Evolutionary conservation across 2,329 filamentous ascomycete species (phyloP), one percentile per base, ranked within the genome.

Genomic region (Botryotinia globosa): DNA sequence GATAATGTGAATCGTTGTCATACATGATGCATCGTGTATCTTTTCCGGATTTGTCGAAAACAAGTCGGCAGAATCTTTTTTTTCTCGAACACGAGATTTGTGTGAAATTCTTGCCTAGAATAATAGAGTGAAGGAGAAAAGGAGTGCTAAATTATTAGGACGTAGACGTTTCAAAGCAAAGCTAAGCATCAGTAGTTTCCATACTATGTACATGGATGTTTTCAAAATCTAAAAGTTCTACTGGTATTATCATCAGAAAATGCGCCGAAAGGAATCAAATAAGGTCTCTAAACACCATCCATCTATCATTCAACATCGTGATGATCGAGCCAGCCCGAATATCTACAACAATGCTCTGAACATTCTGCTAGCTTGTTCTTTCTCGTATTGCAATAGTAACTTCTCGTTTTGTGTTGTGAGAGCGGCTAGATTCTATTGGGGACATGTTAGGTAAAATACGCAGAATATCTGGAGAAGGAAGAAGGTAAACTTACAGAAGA

Each of bases 391-490:
- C 10, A 51, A 37, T 10, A 72, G 25, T 9, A 67, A n/a, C 1
- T 48, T 34, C n/a, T 45, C 62, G 48, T 58, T 72, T 59, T 48
- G 10, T 34, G 29, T 22, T 48, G 70, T 66, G 39, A 72, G 29
- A 48, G 62, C 25, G 6, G 70, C 62, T 12, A 72, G 62, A 67
- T 72, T 67, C 62, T 72, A 5, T 59, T 48, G 37, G 29, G 45
- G 29, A 39, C n/a, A 59, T 34, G 20, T 59, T 14, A n/a, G 61
- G 20, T 29, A 42, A 29, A 22, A n/a, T 42, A n/a, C 29, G 14
- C 58, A 25, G 22, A 14, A 12, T 20, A 62, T 25, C 10, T 8
- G 14, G 16, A 42, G 14, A 25, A 71, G 22, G 22, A 65, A 18
- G 7, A 20, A n/a, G 22, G 37, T 20, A 45, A n/a, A 71, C 68